Base-by-base conservation (phyloP, 1,139 yeast species). In the Geotrichum australiense region DNA sequence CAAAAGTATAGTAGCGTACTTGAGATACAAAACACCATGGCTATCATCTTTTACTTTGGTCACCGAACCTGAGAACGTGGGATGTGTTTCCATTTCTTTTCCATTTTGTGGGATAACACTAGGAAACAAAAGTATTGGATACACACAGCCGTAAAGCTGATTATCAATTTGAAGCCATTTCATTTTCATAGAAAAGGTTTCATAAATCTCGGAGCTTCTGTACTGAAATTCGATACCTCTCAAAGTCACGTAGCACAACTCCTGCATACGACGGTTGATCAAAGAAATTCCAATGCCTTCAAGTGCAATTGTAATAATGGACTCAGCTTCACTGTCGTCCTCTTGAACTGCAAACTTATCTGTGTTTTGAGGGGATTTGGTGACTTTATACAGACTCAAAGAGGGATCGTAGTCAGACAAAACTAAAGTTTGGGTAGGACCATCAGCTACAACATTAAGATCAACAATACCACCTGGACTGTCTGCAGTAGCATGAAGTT, bases 141-240 rank as follows among this genome's bases (percentile, higher is more conserved):
- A 91, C 2, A 82, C 74, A 8, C 95, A 85, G 1, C 96, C 95
- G 59, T 78, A 85, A 32, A 91, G 64, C 57, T 87, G 96, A 55
- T 93, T 91, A 59, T 93, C 98, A 41, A 89, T 71, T 60, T 93
- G 99, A 32, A 91, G 68, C 98, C 98, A 93, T 57, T 89, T 89
- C 55, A 89, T 63, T 56, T 87, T 87, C 61, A 81, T 66, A 50
- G 93, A 79, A 41, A 83, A 57, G 21, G 84, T 84, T 58, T 87
- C 94, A 53, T 84, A 85, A 20, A 85, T 62, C 37, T 86, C 94
- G 0, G 96, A 83, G 50, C 85, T 91, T 55, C 82, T 82, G 61
- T 82, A 86, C 39, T 84, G 71, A 25, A 89, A 50, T 56, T 89
- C 96, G 45, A 87, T 61, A 1, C 96, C 96, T 45, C 87, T 70